A percentile compares a stretch with the other conserved stretches of the same genome.
phyloP scores from a whole-genome alignment of 352 stramenopile species.

The Globisporangium parvum region DNA sequence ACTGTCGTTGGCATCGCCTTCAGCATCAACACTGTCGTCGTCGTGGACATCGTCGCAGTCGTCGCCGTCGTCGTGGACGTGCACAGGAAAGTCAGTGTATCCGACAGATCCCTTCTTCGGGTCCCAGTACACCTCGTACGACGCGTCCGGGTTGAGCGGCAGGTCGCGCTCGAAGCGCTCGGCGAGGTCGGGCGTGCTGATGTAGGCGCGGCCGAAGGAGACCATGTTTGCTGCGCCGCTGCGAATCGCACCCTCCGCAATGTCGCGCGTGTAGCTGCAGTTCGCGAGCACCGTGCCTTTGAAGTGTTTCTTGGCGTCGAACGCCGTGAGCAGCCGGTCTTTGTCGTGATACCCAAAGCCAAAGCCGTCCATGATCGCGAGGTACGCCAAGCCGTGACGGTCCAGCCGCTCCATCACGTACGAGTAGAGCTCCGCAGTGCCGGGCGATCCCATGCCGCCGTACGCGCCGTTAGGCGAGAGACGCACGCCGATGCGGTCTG shows the following conservation, averaged over 20 bases:
- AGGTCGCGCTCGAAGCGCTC: conserved; percentile 20
- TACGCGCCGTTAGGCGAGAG: conserved; percentile 7
- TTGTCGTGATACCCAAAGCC: conserved; percentile 4
- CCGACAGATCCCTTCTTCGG: background rate
- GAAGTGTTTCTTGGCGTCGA: conserved; percentile 6
- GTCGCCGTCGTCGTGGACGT: too few relatives aligned
- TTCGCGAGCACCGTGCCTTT: conserved; percentile 15
- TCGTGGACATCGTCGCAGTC: too few relatives aligned
- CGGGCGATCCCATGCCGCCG: conserved; percentile 7
- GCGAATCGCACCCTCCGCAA: conserved; percentile 14
- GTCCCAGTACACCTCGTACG: background rate
- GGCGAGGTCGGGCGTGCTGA: conserved; percentile 37
- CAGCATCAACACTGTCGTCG: too few relatives aligned
- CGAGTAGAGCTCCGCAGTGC: conserved; percentile 4
- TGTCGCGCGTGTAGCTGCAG: conserved; percentile 17
- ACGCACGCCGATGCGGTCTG: conserved; percentile 10
- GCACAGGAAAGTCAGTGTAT: background rate
- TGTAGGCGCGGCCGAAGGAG: conserved; percentile 25
- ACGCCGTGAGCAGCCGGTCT: conserved; percentile 1
- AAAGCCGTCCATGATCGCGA: background rate
- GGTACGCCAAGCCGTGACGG: background rate
- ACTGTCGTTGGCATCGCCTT: too few relatives aligned
- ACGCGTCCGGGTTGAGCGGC: conserved; percentile 14
- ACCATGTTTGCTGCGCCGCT: conserved; percentile 16
- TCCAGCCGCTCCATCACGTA: background rate